Evolutionary conservation across 1,139 yeast genomes (phyloP).

Genomic region (Pichia sp.): DNA sequence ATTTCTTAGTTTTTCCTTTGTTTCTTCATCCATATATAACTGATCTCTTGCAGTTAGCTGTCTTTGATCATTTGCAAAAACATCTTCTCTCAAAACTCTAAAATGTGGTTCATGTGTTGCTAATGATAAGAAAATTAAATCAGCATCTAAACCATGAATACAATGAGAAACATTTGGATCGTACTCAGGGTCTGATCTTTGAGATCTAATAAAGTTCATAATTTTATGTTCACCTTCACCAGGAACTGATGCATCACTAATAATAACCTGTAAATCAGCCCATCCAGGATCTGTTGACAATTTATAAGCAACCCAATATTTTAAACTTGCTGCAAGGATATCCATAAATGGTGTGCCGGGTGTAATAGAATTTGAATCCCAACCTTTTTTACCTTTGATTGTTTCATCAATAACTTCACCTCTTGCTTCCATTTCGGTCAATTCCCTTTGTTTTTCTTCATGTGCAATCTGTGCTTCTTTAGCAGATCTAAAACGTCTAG

Average conservation of each 20-base stretch:
- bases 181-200: slow-evolving; percentile 78
- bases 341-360: slow-evolving; percentile 99
- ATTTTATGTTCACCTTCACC: slow-evolving; percentile 99
- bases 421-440: slow-evolving; percentile 45
- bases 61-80: slow-evolving; percentile 66
- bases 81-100: slow-evolving; percentile 90
- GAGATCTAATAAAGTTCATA: slow-evolving; percentile 86
- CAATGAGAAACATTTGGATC: slow-evolving; percentile 89
- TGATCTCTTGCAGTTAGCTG: slow-evolving; percentile 46
- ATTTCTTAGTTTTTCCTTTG: slow-evolving; percentile 50
- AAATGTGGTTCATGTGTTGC: slow-evolving; percentile 98
- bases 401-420: slow-evolving; percentile 66
- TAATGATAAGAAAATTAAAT: slow-evolving; percentile 89
- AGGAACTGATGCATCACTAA: slow-evolving; percentile 95
- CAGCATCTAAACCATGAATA: slow-evolving; percentile 96
- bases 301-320: slow-evolving; percentile 89
- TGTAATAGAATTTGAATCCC: slow-evolving; percentile 97
- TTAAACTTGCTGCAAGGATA: slow-evolving; percentile 69
- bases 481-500: slow-evolving; percentile 93
- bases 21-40: slow-evolving; percentile 54
- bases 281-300: slow-evolving; percentile 84
- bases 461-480: slow-evolving; percentile 74
- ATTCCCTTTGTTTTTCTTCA: slow-evolving; percentile 52
- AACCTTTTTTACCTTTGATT: slow-evolving; percentile 49
- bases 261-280: slow-evolving; percentile 75